Conservation (phyloP, 495 filamentous ascomycete genomes). For the Immersiella caudata region DNA sequence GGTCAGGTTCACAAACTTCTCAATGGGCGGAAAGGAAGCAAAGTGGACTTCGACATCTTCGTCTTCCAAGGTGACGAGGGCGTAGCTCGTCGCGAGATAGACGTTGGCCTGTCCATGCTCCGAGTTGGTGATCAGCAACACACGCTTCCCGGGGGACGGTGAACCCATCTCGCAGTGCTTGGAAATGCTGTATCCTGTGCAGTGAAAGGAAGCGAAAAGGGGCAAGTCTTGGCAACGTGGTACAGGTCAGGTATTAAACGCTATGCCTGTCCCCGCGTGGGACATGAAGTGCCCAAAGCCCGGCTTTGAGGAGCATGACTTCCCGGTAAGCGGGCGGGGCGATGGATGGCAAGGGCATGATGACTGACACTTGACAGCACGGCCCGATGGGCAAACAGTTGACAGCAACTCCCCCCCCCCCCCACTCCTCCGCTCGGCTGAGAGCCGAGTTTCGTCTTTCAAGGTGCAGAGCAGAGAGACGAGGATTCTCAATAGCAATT, state of each 20-base stretch:
- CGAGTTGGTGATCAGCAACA: conserved; percentile 59
- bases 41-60: conserved; percentile 54
- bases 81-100: conserved; percentile 55
- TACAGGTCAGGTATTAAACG: background rate
- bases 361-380: background rate
- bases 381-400: background rate
- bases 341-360: background rate
- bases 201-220: background rate
- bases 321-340: background rate
- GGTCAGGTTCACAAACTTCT: conserved; percentile 28
- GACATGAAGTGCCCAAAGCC: no score
- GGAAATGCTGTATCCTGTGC: background rate
- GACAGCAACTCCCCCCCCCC: background rate
- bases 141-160: conserved; percentile 22
- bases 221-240: background rate
- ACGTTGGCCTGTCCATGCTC: conserved; percentile 62
- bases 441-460: background rate
- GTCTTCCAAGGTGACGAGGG: conserved; percentile 44
- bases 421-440: background rate
- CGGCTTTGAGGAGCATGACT: background rate
- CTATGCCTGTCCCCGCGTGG: background rate
- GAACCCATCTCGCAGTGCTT: conserved; percentile 27
- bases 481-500: background rate
- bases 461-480: background rate
- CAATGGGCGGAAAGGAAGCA: conserved; percentile 51